Evolutionary conservation across 163 green algal genomes (phyloP).

Genomic region (Scenedesmus sp.): DNA sequence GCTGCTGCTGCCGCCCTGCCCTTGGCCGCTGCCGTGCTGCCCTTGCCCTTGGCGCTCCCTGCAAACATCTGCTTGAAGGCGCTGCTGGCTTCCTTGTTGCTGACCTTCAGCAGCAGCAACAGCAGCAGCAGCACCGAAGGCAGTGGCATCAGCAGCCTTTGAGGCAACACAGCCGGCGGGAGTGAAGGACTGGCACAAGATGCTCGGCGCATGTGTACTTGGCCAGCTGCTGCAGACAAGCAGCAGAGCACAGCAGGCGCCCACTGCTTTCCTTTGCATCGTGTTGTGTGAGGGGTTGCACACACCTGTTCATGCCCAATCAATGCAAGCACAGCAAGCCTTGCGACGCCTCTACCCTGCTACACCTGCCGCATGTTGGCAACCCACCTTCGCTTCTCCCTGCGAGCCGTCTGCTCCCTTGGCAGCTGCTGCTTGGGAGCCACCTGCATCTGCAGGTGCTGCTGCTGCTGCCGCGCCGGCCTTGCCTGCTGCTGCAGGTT

Average conservation of each 20-base stretch:
- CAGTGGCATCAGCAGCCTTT: neutral
- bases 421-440: neutral
- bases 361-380: neutral
- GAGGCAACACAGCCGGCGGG: too few species aligned
- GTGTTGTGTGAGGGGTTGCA: neutral
- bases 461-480: neutral
- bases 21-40: neutral
- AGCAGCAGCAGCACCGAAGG: neutral
- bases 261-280: neutral
- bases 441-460: neutral
- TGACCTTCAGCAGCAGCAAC: constrained; percentile 1
- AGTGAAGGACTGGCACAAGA: neutral
- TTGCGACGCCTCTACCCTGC: neutral
- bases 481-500: neutral
- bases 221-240: neutral
- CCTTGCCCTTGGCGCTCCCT: neutral
- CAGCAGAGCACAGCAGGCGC: neutral
- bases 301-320: neutral
- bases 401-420: neutral
- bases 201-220: neutral
- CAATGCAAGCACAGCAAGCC: neutral
- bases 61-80: constrained; percentile 46
- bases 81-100: constrained; percentile 15
- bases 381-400: neutral
- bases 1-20: constrained; percentile 8